Evolutionary conservation across 257 asterid species (phyloP).

Genomic region (Solanum gracilifrons): DNA sequence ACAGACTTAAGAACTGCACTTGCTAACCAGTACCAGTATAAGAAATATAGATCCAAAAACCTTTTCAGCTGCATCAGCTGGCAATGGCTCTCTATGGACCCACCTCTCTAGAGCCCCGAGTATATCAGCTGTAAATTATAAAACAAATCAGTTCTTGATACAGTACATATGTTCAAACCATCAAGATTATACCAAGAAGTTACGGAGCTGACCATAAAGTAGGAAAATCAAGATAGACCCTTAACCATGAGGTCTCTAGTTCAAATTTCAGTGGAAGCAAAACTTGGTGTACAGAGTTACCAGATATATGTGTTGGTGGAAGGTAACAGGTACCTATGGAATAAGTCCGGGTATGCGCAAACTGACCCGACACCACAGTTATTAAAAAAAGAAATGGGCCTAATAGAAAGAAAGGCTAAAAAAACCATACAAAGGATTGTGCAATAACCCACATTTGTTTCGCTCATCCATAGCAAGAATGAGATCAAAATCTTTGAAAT

Average conservation of each 20-base stretch:
- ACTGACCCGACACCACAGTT: background rate
- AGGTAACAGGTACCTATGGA: background rate
- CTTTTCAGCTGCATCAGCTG: constrained; percentile 53
- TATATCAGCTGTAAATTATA: constrained; percentile 36
- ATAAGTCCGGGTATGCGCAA: background rate
- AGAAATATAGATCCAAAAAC: constrained; percentile 5
- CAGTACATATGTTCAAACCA: background rate
- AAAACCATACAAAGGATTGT: background rate
- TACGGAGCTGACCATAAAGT: background rate
- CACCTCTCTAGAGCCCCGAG: constrained; percentile 61
- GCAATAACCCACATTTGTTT: constrained; percentile 54
- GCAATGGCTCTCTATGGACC: constrained; percentile 54
- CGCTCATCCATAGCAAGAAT: constrained; percentile 89
- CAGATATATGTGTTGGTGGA: background rate
- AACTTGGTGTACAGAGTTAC: background rate
- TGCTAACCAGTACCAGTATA: background rate
- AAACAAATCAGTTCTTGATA: background rate
- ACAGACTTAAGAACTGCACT: background rate
- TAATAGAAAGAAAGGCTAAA: background rate
- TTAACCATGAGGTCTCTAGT: background rate
- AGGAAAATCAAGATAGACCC: background rate
- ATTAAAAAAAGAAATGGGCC: background rate
- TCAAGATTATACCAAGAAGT: background rate
- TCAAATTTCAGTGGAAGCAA: background rate
- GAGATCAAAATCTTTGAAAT: constrained; percentile 84